These are phyloP conservation scores for Candida nemodendra DNA, from an alignment of 805 yeast genomes.

Conservation along the genomic window DNA sequence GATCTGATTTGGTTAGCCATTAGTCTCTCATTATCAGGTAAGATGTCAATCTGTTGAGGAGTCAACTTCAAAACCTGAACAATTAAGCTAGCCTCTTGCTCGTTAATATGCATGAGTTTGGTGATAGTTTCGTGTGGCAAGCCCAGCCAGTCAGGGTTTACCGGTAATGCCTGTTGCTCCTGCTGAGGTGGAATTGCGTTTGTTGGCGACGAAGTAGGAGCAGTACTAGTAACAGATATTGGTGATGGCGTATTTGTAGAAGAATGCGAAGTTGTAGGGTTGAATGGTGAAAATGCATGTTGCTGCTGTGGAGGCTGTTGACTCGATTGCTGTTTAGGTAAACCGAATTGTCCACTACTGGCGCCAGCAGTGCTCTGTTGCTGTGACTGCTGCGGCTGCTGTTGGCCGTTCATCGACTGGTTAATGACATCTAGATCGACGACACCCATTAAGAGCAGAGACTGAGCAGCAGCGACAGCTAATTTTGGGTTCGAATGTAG, in stretches of 20 bases:
- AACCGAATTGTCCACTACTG: conserved; percentile 4
- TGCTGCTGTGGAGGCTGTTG: conserved; percentile 7
- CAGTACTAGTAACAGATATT: conserved; percentile 17
- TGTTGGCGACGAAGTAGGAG: conserved; percentile 16
- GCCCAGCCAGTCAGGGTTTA: conserved; percentile 45
- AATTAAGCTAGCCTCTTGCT: conserved; percentile 56
- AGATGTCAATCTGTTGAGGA: conserved; percentile 45
- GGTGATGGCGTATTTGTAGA: conserved; percentile 19
- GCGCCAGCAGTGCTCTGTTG: conserved; percentile 13
- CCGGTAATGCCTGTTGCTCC: conserved; percentile 7
- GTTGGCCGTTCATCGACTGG: conserved; percentile 41
- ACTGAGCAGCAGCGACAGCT: conserved; percentile 70
- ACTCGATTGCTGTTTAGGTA: conserved; percentile 3
- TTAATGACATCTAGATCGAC: conserved; percentile 68
- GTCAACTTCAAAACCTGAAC: conserved; percentile 53
- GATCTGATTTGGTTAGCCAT: conserved; percentile 56
- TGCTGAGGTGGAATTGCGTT: conserved; percentile 13
- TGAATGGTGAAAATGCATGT: conserved; percentile 19
- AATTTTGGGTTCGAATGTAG: conserved; percentile 53
- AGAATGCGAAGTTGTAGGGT: conserved; percentile 17
- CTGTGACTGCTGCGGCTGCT: conserved; percentile 17
- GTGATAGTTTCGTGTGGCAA: conserved; percentile 48
- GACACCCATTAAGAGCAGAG: conserved; percentile 73
- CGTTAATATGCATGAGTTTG: conserved; percentile 51
- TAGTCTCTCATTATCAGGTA: conserved; percentile 50